A percentile compares a stretch with the other conserved stretches of the same genome.
Conservation (phyloP, 2,329 filamentous ascomycete species). For the Aureobasidium sp. region DNA sequence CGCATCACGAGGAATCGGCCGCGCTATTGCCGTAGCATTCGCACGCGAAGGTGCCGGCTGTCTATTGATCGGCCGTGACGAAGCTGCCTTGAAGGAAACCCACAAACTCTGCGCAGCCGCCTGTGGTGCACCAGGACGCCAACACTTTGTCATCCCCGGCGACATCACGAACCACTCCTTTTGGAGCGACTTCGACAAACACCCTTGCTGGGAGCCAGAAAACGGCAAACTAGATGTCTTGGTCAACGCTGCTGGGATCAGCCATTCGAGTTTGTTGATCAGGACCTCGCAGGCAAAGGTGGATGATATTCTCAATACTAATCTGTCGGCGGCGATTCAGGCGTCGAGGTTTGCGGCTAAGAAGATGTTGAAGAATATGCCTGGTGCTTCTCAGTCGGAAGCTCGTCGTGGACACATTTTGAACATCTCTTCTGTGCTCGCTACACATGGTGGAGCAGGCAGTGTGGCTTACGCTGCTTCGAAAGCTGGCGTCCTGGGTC, state of each 20-base stretch:
- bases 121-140: background rate
- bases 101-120: background rate
- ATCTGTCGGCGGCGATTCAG: slow-evolving; percentile 60
- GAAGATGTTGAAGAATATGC: slow-evolving; percentile 40
- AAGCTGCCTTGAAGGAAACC: slow-evolving; percentile 7
- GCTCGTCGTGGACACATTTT: slow-evolving; percentile 48
- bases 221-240: slow-evolving; percentile 47
- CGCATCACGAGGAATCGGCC: slow-evolving; percentile 45
- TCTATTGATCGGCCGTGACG: slow-evolving; percentile 17
- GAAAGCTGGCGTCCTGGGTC: slow-evolving; percentile 21
- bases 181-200: slow-evolving; percentile 14
- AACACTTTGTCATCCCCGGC: slow-evolving; percentile 6
- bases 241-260: slow-evolving; percentile 72
- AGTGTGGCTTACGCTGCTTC: slow-evolving; percentile 41
- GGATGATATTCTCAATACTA: slow-evolving; percentile 57
- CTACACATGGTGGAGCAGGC: slow-evolving; percentile 60
- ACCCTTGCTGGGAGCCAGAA: background rate
- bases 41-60: slow-evolving; percentile 38
- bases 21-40: slow-evolving; percentile 42
- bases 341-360: slow-evolving; percentile 50
- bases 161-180: slow-evolving; percentile 16
- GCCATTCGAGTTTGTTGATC: slow-evolving; percentile 58
- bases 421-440: slow-evolving; percentile 74
- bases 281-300: slow-evolving; percentile 47
- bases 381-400: slow-evolving; percentile 39